phyloP scores from a whole-genome alignment of 2,329 filamentous ascomycete species.

The Aspergillus sp. region DNA sequence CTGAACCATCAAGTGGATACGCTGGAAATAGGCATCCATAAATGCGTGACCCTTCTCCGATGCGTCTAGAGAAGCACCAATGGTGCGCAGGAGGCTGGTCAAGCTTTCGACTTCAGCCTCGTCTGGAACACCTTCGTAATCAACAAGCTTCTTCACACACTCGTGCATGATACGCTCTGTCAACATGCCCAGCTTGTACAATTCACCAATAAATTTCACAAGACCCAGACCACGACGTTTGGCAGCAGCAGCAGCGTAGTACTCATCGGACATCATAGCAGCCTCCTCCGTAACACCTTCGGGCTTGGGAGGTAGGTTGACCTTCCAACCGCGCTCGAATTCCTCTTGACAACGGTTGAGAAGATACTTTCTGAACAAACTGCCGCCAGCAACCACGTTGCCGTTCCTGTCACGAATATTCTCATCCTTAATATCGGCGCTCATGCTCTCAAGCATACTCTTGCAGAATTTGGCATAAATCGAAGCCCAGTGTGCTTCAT shows the following conservation, averaged over 20 bases:
- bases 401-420: constrained; percentile 88
- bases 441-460: constrained; percentile 95
- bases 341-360: constrained; percentile 98
- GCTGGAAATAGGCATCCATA: constrained; percentile 92
- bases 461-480: constrained; percentile 99
- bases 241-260: constrained; percentile 88
- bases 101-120: constrained; percentile 96
- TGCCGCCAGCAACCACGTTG: constrained; percentile 85
- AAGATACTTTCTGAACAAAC: constrained; percentile 96
- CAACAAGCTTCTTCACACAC: constrained; percentile 94
- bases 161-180: constrained; percentile 99
- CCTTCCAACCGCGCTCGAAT: constrained; percentile 96
- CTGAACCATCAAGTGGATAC: constrained; percentile 79
- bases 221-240: constrained; percentile 97
- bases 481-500: constrained; percentile 96
- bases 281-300: constrained; percentile 73
- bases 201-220: constrained; percentile 97
- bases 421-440: constrained; percentile 89
- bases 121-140: constrained; percentile 89
- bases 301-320: constrained; percentile 75
- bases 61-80: constrained; percentile 81
- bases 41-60: constrained; percentile 80
- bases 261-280: constrained; percentile 88
- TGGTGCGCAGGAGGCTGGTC: constrained; percentile 86
- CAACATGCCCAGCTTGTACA: constrained; percentile 98